phyloP scores from a whole-genome alignment of 768 basidiomycete genomes.

The Russula lepida region DNA sequence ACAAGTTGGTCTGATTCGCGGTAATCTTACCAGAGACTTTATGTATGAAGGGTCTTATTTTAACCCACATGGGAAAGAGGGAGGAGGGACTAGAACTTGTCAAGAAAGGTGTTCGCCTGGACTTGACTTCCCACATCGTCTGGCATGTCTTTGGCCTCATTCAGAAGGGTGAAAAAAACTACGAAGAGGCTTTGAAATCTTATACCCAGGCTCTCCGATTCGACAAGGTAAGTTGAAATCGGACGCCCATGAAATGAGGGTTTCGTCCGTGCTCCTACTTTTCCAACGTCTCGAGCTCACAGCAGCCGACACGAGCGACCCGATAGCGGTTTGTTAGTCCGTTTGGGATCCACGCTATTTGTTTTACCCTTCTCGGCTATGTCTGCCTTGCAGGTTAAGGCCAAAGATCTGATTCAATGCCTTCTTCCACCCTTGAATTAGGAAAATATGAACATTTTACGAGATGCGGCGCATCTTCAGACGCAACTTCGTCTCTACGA shows the following conservation, averaged over 20 bases:
- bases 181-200: constrained; percentile 87
- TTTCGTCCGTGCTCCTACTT: constrained; percentile 1
- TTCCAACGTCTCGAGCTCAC: neutral
- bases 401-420: constrained; percentile 1
- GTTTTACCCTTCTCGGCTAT: neutral
- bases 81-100: constrained; percentile 79
- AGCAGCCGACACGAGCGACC: neutral
- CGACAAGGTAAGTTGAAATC: constrained; percentile 59
- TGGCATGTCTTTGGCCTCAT: constrained; percentile 98
- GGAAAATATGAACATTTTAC: constrained; percentile 92
- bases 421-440: constrained; percentile 27
- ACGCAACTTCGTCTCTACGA: constrained; percentile 80
- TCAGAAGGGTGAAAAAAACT: constrained; percentile 90
- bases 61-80: constrained; percentile 69
- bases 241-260: neutral
- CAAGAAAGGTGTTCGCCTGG: constrained; percentile 73
- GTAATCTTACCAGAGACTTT: constrained; percentile 60
- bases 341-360: neutral
- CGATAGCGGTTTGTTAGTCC: neutral
- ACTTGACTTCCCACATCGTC: constrained; percentile 85
- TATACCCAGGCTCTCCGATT: constrained; percentile 83
- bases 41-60: constrained; percentile 91
- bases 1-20: constrained; percentile 11
- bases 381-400: neutral
- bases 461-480: constrained; percentile 84